Percentiles rank a stretch among this genome's conserved stretches.
phyloP scores from a whole-genome alignment of 2,329 filamentous ascomycete species.

The Fusarium staphyleae region DNA sequence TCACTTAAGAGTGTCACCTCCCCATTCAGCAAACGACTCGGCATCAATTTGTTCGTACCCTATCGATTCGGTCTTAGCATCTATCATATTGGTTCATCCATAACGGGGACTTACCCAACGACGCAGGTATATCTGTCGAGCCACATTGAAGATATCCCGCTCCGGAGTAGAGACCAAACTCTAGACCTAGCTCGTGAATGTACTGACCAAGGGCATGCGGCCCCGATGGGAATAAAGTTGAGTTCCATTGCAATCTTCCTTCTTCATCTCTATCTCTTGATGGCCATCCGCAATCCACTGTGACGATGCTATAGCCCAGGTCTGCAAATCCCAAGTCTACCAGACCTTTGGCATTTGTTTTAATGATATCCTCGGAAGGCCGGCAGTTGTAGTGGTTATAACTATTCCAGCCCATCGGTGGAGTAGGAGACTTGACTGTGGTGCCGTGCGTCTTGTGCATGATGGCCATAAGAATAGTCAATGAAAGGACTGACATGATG shows the following conservation, averaged over 20 bases:
- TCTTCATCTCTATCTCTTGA: conserved; percentile 49
- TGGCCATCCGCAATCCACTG: conserved; percentile 66
- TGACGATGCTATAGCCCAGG: conserved; percentile 63
- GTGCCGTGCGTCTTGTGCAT: conserved; percentile 6
- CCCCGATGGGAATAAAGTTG: conserved; percentile 57
- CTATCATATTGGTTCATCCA: not conserved
- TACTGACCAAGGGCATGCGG: conserved; percentile 57
- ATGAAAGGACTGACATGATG: conserved; percentile 12
- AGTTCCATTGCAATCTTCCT: conserved; percentile 58
- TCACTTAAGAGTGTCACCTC: conserved; percentile 61
- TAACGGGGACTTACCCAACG: conserved; percentile 46
- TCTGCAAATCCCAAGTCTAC: conserved; percentile 58
- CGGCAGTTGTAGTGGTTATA: conserved; percentile 56
- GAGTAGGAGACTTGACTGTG: conserved; percentile 42
- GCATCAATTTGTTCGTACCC: conserved; percentile 53
- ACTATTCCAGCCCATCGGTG: conserved; percentile 63
- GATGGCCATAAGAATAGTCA: conserved; percentile 10
- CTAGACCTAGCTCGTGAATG: conserved; percentile 56
- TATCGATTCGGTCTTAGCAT: conserved; percentile 7
- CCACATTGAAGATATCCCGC: conserved; percentile 55
- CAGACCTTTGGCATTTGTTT: conserved; percentile 59
- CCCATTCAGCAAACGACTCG: conserved; percentile 52
- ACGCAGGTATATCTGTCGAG: conserved; percentile 52
- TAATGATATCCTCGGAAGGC: conserved; percentile 32
- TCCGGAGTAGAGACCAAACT: conserved; percentile 64